Base-by-base conservation (phyloP, 495 filamentous ascomycete species). In the Cairneyella variabilis region DNA sequence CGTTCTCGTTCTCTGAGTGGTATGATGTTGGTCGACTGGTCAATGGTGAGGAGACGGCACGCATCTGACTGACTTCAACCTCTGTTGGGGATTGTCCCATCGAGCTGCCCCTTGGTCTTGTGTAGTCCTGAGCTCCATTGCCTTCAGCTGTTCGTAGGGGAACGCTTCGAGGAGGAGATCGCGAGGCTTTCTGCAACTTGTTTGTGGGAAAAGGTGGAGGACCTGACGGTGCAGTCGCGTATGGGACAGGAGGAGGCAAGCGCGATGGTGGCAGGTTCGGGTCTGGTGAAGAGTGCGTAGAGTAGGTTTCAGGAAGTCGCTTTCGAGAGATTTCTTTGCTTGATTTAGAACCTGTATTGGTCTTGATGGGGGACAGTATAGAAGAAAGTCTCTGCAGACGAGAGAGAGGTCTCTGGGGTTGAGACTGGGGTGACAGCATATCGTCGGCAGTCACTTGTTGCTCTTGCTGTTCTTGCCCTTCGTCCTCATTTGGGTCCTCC, bases 1-100 rank as follows among this genome's bases (percentile, higher is more conserved):
- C 28, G 0, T 18, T 42, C n/a, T 51, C 69, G 16, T 52, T 45
- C 10, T 59, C 60, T 9, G 52, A 54, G 38, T 52, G 36, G 39
- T 54, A 39, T 38, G 60, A 54, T 3, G 20, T 32, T 12, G 53
- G 53, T 17, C 38, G 53, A 23, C 34, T 47, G 5, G 21, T 22
- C 3, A 48, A n/a, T 4, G 57, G 51, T 0, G 37, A 47, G 9
- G 54, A 54, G 11, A 51, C 54, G 4, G 25, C 27, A 22, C 45
- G 49, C n/a, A 45, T 32, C 4, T 47, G 20, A 4, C 16, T 12
- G 10, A 38, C 23, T 12, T 28, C 38, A 9, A 40, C 20, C 20
- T 20, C 12, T 14, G 38, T 21, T 10, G 42, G 40, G 14, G 48
- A 52, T 20, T 34, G 27, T n/a, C n/a, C n/a, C 14, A 53, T 18